Evolutionary conservation across 2,329 filamentous ascomycete genomes (phyloP).

Genomic region (Scleromitrula shiraiana): DNA sequence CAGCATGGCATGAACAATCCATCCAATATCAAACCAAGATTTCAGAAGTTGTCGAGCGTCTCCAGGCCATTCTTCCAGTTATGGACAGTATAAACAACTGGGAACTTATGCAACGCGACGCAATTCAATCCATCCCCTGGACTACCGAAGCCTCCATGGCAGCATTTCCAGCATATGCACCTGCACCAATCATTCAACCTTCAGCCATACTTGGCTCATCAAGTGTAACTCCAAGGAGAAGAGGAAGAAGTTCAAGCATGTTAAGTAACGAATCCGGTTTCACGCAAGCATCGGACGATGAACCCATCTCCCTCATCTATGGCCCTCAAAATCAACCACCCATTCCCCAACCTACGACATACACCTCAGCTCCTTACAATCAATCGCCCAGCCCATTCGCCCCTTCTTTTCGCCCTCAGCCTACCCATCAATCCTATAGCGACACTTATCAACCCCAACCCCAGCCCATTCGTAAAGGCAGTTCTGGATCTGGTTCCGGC

Average conservation of each 20-base stretch:
- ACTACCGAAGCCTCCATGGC: slow-evolving; percentile 4
- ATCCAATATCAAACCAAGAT: slow-evolving; percentile 8
- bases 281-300: slow-evolving; percentile 49
- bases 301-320: background rate
- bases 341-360: slow-evolving; percentile 3
- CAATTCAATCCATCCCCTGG: background rate
- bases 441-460: background rate
- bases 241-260: slow-evolving; percentile 52
- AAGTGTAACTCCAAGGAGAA: slow-evolving; percentile 1
- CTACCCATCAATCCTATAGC: background rate
- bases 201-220: background rate
- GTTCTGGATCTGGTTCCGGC: slow-evolving; percentile 12
- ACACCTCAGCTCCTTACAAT: background rate
- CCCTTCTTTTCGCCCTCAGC: background rate
- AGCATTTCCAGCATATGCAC: slow-evolving; percentile 3
- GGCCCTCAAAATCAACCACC: background rate
- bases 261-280: slow-evolving; percentile 60
- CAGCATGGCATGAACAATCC: slow-evolving; percentile 18
- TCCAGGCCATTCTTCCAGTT: background rate
- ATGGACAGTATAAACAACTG: background rate
- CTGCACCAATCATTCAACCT: background rate
- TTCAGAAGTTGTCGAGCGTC: background rate
- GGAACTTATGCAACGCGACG: background rate
- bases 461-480: slow-evolving; percentile 1
- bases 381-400: slow-evolving; percentile 4